These are phyloP conservation scores for Tolypocladium paradoxum DNA, from an alignment of 2,329 filamentous ascomycete species.

Conservation along the genomic window DNA sequence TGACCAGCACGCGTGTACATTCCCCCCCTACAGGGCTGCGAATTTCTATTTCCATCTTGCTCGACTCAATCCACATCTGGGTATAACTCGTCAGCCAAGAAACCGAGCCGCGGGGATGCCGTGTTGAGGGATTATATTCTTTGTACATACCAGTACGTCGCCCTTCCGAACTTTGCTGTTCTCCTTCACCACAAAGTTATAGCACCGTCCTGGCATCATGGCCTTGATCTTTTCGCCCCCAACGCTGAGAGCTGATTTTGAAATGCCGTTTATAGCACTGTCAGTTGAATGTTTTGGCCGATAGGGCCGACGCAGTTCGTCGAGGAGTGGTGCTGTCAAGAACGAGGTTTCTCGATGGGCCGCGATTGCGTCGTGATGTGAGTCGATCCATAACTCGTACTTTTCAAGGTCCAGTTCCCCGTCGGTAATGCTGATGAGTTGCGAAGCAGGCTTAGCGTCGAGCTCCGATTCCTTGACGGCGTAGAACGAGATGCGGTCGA, in stretches of 20 bases:
- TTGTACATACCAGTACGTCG: slow-evolving; percentile 14
- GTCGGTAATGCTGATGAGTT: slow-evolving; percentile 15
- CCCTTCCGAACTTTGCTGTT: slow-evolving; percentile 14
- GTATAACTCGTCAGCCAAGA: background rate
- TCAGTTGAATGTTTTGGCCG: slow-evolving; percentile 2
- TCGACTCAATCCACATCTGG: slow-evolving; percentile 22
- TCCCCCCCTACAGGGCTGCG: slow-evolving; percentile 15
- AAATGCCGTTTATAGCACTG: background rate
- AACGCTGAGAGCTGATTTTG: background rate
- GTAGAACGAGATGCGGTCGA: slow-evolving; percentile 24
- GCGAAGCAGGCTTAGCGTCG: slow-evolving; percentile 8
- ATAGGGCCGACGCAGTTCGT: slow-evolving; percentile 16
- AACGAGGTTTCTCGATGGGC: slow-evolving; percentile 14
- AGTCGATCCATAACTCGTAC: slow-evolving; percentile 21
- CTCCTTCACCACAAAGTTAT: slow-evolving; percentile 17
- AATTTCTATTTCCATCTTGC: slow-evolving; percentile 27
- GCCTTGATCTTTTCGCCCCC: slow-evolving; percentile 11
- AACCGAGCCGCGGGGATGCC: background rate
- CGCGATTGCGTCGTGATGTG: slow-evolving; percentile 12
- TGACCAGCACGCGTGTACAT: slow-evolving; percentile 14
- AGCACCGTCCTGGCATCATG: slow-evolving; percentile 23
- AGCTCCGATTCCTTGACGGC: slow-evolving; percentile 16
- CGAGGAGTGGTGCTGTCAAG: slow-evolving; percentile 14
- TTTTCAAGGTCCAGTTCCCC: slow-evolving; percentile 17
- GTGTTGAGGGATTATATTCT: background rate